Evolutionary conservation across 306 rosid genomes (phyloP), one percentile per base, ranked within the genome.

Genomic region (Canavalia ensiformis): DNA sequence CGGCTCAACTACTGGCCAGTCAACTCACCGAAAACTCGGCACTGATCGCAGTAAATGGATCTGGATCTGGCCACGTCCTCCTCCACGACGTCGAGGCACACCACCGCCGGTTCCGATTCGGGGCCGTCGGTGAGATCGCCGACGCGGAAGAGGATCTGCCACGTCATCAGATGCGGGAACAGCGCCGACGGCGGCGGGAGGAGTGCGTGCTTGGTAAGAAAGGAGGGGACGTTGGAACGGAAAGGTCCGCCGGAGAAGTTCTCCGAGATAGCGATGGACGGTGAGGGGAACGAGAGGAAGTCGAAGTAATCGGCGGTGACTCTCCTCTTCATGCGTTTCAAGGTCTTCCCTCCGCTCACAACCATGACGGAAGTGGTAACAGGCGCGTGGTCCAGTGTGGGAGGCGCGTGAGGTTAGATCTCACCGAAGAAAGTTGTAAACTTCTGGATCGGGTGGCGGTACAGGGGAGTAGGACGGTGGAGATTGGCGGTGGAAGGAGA

Each of bases 1-100:
- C 75, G 81, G 9, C 74, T n/a, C 79, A 68, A 37, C 1, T 58
- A 64, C 57, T 72, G 51, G 86, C 72, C 92, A 83, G 85, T 87
- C 77, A 75, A 95, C 97, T 93, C 92, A 93, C 99, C 99, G 58
- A 95, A 96, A 80, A 95, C 97, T 79, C 99, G 94, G 89, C 99
- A 95, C 87, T 95, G 98, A 57, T 93, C 98, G 84, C 99, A 95
- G 71, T 91, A 91, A 54, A 87, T 84, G 37, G 92, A 89, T 89
- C 98, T 92, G 45, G 99, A 95, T 91, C 90, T 88, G 85, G 96
- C 85, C 57, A 95, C 98, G 50, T 95, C 99, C 82, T 95, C 99
- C 79, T 95, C 98, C 50, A 95, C 92, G 6, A 93, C 80, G 74
- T 87, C 97, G 62, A 95, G 93, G 77, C 90, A 91, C 10, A 95